Evolutionary conservation across 2,329 filamentous ascomycete genomes (phyloP).

Genomic region (Plectosphaerella plurivora): DNA sequence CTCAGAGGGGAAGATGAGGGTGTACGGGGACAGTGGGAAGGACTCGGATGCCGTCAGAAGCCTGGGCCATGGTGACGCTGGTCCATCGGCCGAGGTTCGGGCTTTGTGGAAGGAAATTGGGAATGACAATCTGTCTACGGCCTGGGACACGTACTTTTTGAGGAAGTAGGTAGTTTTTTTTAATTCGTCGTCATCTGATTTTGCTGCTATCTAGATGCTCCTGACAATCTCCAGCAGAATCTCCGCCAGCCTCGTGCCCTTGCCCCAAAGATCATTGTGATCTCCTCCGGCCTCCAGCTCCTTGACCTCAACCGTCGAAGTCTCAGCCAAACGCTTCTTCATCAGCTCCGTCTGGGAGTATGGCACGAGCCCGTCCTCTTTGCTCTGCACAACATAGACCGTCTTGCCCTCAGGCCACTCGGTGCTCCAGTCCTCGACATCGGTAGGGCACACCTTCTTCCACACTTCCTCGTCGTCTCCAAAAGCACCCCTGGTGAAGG

Average conservation of each 20-base stretch:
- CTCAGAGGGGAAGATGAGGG: background rate
- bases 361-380: slow-evolving; percentile 7
- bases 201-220: background rate
- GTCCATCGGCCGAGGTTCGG: background rate
- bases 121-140: background rate
- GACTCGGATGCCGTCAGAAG: background rate
- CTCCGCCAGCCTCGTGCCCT: background rate
- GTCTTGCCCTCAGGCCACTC: slow-evolving; percentile 9
- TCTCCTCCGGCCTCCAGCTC: background rate
- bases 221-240: background rate
- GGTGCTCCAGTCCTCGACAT: background rate
- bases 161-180: background rate
- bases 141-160: background rate
- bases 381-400: slow-evolving; percentile 9
- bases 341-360: slow-evolving; percentile 7
- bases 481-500: slow-evolving; percentile 42
- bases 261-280: background rate
- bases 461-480: slow-evolving; percentile 32
- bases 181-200: background rate
- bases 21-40: background rate
- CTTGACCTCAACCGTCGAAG: background rate
- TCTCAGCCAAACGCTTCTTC: background rate
- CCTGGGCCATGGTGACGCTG: background rate
- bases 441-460: slow-evolving; percentile 34
- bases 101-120: background rate